These are phyloP conservation scores for Salvia hispanica DNA, from an alignment of 257 asterid genomes.

Conservation along the genomic window DNA sequence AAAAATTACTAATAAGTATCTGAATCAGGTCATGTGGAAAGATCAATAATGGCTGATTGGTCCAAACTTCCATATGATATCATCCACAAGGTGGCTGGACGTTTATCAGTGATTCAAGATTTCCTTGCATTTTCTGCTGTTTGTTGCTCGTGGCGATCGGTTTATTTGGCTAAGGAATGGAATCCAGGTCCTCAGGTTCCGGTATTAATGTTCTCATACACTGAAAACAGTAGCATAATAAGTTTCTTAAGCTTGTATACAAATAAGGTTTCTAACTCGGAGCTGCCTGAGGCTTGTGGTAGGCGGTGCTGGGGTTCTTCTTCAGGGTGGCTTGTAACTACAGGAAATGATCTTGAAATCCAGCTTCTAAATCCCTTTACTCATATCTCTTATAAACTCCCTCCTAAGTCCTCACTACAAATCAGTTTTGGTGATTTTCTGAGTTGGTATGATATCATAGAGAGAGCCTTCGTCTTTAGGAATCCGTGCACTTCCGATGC, in stretches of 20 bases:
- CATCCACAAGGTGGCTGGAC: constrained; percentile 33
- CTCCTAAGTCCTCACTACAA: constrained; percentile 30
- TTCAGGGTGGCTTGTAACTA: constrained; percentile 34
- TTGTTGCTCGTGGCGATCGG: constrained; percentile 47
- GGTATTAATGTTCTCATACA: constrained; percentile 28
- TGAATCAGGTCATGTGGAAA: constrained; percentile 20
- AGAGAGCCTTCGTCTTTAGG: constrained; percentile 32
- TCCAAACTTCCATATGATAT: constrained; percentile 39
- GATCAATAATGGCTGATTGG: constrained; percentile 40
- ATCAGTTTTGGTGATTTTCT: constrained; percentile 16
- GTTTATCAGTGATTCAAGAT: constrained; percentile 28
- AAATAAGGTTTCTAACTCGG: constrained; percentile 26
- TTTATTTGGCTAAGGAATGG: constrained; percentile 41
- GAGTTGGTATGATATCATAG: constrained; percentile 31
- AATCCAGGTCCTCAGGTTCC: constrained; percentile 41
- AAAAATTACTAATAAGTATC: not conserved
- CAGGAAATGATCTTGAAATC: constrained; percentile 28
- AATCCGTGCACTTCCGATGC: constrained; percentile 18
- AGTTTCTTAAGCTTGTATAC: constrained; percentile 31
- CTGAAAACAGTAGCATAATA: constrained; percentile 23
- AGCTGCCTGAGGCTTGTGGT: constrained; percentile 32
- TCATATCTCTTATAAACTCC: constrained; percentile 26
- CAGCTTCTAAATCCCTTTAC: constrained; percentile 36
- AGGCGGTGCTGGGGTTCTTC: constrained; percentile 38
- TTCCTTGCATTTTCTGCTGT: constrained; percentile 51